Evolutionary conservation across 139 green algal species (phyloP).

Genomic region (Chlorella sp.): DNA sequence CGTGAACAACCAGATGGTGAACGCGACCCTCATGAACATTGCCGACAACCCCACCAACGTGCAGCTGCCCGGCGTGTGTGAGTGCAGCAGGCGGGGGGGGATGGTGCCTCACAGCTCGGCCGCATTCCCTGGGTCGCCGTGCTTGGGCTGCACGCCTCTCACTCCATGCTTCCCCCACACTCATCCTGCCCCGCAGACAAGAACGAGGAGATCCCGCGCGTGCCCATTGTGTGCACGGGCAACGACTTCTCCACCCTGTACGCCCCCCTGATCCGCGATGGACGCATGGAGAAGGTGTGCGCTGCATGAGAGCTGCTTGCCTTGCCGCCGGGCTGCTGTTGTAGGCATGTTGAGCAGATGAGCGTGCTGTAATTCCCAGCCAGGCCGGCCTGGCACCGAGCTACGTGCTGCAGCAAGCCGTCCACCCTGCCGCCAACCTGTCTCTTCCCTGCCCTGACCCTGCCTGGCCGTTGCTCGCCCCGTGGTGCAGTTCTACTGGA

Average conservation of each 20-base stretch:
- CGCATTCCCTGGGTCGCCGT: no score
- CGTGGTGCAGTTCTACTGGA: slow-evolving; percentile 92
- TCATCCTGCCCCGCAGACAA: slow-evolving; percentile 14
- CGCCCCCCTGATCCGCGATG: slow-evolving; percentile 98
- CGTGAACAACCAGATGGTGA: slow-evolving; percentile 99
- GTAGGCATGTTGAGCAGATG: no score
- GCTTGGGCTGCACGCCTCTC: no score
- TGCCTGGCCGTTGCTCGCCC: not conserved
- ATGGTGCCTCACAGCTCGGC: no score
- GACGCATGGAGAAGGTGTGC: slow-evolving; percentile 95
- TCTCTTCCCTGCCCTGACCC: no score
- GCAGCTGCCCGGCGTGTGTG: slow-evolving; percentile 93
- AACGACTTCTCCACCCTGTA: slow-evolving; percentile 99
- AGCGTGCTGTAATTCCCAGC: no score
- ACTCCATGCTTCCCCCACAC: not conserved
- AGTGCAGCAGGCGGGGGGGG: no score
- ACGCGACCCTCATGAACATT: slow-evolving; percentile 99
- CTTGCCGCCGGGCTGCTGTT: no score
- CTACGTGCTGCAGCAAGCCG: no score
- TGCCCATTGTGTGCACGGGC: slow-evolving; percentile 96
- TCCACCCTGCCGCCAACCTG: no score
- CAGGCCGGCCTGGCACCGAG: no score
- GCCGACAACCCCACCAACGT: slow-evolving; percentile 99
- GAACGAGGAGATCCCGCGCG: slow-evolving; percentile 89
- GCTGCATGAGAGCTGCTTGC: no score